These are phyloP conservation scores for Escallonia rubra DNA, from an alignment of 129 eudicot species.

Conservation along the genomic window DNA sequence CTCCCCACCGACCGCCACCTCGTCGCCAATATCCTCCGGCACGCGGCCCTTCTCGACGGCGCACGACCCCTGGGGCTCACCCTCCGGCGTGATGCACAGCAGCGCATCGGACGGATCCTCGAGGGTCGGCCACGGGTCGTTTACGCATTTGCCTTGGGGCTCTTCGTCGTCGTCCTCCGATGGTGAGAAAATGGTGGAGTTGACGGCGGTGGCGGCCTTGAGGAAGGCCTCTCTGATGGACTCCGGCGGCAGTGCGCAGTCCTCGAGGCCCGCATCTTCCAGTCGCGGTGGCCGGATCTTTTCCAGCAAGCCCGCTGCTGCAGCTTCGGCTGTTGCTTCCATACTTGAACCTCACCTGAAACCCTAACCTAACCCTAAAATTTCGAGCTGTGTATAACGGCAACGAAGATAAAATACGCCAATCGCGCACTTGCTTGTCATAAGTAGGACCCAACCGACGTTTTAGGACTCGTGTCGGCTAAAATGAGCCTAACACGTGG, in stretches of 20 bases:
- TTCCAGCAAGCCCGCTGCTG: conserved; percentile 32
- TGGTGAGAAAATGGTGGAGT: conserved; percentile 35
- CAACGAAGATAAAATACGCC: too few species aligned
- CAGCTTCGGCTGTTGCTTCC: conserved; percentile 47
- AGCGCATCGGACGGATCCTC: conserved; percentile 39
- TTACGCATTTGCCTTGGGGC: conserved; percentile 41
- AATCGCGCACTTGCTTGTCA: too few species aligned
- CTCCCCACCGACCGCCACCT: conserved; percentile 37
- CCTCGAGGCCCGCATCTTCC: conserved; percentile 95
- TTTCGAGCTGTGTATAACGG: too few species aligned
- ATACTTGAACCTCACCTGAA: conserved; percentile 3
- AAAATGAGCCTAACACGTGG: too few species aligned
- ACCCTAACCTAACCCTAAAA: too few species aligned
- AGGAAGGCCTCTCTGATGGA: conserved; percentile 78
- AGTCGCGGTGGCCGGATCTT: conserved; percentile 63
- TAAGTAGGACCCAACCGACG: too few species aligned
- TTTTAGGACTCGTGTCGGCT: too few species aligned
- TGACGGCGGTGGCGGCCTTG: conserved; percentile 77
- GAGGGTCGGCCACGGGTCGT: conserved; percentile 43
- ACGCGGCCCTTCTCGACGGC: conserved; percentile 49
- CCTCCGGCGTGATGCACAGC: conserved; percentile 34
- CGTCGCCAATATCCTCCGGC: conserved; percentile 39
- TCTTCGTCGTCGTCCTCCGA: conserved; percentile 55
- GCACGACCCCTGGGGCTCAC: conserved; percentile 34
- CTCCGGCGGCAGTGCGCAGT: conserved; percentile 81